These are phyloP conservation scores for Didymellaceae sp. DNA, from an alignment of 2,329 filamentous ascomycete genomes.

Conservation along the genomic window DNA sequence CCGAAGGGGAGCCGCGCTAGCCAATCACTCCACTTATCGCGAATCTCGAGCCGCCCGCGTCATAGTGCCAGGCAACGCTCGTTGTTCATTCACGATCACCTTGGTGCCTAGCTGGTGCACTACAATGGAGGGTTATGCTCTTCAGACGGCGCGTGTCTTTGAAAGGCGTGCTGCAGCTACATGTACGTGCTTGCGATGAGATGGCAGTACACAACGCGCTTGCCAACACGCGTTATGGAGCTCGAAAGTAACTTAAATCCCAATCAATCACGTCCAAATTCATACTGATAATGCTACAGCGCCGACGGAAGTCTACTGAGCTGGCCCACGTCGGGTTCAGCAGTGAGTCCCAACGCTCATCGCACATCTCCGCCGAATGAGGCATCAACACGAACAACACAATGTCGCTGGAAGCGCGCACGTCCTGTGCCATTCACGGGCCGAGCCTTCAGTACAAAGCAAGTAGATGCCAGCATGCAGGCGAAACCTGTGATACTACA, in stretches of 20 bases:
- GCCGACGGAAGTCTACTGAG: background rate
- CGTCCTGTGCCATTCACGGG: constrained; percentile 22
- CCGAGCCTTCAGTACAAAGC: constrained; percentile 12
- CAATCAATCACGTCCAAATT: background rate
- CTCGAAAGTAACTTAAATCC: background rate
- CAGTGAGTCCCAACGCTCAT: constrained; percentile 11
- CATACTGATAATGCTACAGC: background rate
- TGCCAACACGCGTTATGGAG: background rate
- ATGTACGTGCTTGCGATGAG: constrained; percentile 25
- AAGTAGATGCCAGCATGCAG: background rate
- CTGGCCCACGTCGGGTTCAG: background rate
- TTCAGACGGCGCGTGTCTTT: constrained; percentile 37
- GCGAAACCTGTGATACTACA: background rate
- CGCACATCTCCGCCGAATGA: constrained; percentile 6
- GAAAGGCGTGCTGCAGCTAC: constrained; percentile 30
- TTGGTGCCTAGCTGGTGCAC: constrained; percentile 42
- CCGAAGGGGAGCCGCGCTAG: constrained; percentile 25
- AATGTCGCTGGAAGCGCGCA: constrained; percentile 30
- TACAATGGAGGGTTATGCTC: constrained; percentile 47
- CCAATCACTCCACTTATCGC: constrained; percentile 12
- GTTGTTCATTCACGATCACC: constrained; percentile 11
- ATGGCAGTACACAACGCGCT: constrained; percentile 15
- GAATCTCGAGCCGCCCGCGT: constrained; percentile 6
- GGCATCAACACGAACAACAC: constrained; percentile 5
- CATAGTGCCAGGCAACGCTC: constrained; percentile 30